Conservation (phyloP, 495 filamentous ascomycete species). For the Hypoxylon lenormandii region DNA sequence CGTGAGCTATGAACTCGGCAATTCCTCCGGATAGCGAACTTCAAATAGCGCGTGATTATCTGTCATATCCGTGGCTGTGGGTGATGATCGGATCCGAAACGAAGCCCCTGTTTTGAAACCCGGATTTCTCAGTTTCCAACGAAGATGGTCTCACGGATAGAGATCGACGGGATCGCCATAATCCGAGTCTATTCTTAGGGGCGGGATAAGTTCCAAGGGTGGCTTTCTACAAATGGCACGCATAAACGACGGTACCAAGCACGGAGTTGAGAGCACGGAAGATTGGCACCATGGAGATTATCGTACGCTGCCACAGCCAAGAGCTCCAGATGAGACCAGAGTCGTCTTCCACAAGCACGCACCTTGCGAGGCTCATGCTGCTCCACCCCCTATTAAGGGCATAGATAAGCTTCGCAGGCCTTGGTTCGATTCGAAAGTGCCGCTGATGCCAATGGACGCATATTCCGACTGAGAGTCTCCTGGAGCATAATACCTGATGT, state of each 20-base stretch:
- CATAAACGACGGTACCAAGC: not conserved
- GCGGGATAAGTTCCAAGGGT: not conserved
- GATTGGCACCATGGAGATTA: not conserved
- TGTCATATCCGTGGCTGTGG: not conserved
- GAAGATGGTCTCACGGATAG: not conserved
- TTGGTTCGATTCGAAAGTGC: not conserved
- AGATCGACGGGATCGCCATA: not conserved
- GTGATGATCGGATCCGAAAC: constrained; percentile 4
- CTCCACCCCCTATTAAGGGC: no score
- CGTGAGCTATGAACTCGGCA: not conserved
- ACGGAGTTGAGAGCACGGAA: not conserved
- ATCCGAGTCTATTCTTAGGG: not conserved
- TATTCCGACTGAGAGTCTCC: not conserved
- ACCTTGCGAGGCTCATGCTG: not conserved
- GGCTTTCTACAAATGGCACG: not conserved
- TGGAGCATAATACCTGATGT: constrained; percentile 8
- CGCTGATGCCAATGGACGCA: not conserved
- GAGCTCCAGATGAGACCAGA: constrained; percentile 6
- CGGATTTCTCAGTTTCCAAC: constrained; percentile 4
- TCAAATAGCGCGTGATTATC: not conserved
- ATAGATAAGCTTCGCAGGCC: not conserved
- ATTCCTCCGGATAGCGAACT: constrained; percentile 1
- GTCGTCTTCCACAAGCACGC: not conserved
- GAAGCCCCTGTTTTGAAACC: not conserved
- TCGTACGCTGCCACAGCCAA: not conserved